These are phyloP conservation scores for Emmonsia crescens DNA, from an alignment of 2,329 filamentous ascomycete genomes.

Conservation along the genomic window DNA sequence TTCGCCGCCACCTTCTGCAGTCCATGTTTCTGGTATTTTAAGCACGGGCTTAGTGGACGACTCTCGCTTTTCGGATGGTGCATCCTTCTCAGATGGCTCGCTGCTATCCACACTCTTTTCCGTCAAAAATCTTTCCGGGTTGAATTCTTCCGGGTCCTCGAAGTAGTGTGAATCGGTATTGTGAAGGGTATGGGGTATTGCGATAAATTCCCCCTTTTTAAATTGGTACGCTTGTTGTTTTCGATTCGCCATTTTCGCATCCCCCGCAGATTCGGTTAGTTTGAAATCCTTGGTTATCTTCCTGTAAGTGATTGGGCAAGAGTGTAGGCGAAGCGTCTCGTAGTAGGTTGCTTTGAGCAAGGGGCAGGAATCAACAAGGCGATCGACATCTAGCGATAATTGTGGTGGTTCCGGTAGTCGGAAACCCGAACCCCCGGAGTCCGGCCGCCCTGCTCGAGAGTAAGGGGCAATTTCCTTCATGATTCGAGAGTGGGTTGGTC, in stretches of 20 bases:
- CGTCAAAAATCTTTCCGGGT: constrained; percentile 39
- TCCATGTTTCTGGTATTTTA: constrained; percentile 35
- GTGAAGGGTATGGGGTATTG: constrained; percentile 35
- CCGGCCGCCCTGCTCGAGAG: constrained; percentile 29
- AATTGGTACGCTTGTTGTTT: constrained; percentile 31
- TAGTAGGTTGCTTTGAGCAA: constrained; percentile 37
- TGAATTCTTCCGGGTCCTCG: constrained; percentile 32
- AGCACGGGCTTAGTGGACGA: constrained; percentile 14
- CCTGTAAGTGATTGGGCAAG: constrained; percentile 34
- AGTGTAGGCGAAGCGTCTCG: constrained; percentile 37
- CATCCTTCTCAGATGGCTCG: constrained; percentile 20
- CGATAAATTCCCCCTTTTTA: constrained; percentile 33
- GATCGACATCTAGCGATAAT: constrained; percentile 32
- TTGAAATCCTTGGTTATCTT: constrained; percentile 29
- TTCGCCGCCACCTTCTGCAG: constrained; percentile 37
- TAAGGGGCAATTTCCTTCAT: constrained; percentile 37
- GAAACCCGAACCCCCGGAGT: constrained; percentile 28
- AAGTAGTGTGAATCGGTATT: constrained; percentile 34
- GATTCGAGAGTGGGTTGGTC: constrained; percentile 32
- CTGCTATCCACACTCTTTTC: constrained; percentile 25
- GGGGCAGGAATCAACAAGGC: constrained; percentile 34
- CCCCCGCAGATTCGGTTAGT: constrained; percentile 29
- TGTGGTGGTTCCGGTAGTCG: constrained; percentile 34
- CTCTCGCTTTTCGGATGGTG: constrained; percentile 4
- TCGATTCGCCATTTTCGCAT: constrained; percentile 22